Evolutionary conservation across 768 basidiomycete species (phyloP).

Genomic region (Trichaptum fuscoviolaceum): DNA sequence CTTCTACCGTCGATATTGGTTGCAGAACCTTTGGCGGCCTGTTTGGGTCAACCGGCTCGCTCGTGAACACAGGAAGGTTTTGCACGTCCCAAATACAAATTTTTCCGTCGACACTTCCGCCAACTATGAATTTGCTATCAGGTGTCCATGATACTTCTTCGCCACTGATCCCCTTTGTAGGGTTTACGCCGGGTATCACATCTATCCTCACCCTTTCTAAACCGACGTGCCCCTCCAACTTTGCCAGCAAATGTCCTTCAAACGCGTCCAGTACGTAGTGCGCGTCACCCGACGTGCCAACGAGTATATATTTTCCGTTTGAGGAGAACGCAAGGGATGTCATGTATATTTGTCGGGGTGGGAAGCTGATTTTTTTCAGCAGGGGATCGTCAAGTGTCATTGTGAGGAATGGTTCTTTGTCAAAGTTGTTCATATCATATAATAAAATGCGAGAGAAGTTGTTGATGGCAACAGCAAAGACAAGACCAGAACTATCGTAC

Average conservation of each 20-base stretch:
- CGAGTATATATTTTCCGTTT: conserved; percentile 83
- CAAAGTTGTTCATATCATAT: conserved; percentile 82
- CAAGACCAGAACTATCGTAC: conserved; percentile 76
- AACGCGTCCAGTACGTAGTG: conserved; percentile 95
- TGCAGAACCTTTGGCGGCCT: conserved; percentile 45
- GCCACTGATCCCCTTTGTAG: conserved; percentile 76
- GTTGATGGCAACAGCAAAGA: conserved; percentile 86
- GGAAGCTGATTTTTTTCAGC: conserved; percentile 67
- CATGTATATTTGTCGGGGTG: conserved; percentile 84
- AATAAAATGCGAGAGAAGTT: conserved; percentile 75
- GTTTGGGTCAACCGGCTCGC: conserved; percentile 47
- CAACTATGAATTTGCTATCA: conserved; percentile 85
- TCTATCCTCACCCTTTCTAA: conserved; percentile 61
- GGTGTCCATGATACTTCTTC: conserved; percentile 95
- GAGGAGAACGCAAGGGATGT: conserved; percentile 89
- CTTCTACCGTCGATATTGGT: conserved; percentile 55
- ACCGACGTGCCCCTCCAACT: conserved; percentile 81
- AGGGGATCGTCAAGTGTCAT: conserved; percentile 81
- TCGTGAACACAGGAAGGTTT: conserved; percentile 46
- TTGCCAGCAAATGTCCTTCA: conserved; percentile 75
- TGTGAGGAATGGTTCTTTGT: conserved; percentile 87
- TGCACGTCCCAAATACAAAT: conserved; percentile 86
- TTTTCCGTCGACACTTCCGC: conserved; percentile 82
- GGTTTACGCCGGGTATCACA: conserved; percentile 52
- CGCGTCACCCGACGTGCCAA: conserved; percentile 87